Base-by-base conservation (phyloP, 2,329 filamentous ascomycete genomes). In the Fusarium penzigii region DNA sequence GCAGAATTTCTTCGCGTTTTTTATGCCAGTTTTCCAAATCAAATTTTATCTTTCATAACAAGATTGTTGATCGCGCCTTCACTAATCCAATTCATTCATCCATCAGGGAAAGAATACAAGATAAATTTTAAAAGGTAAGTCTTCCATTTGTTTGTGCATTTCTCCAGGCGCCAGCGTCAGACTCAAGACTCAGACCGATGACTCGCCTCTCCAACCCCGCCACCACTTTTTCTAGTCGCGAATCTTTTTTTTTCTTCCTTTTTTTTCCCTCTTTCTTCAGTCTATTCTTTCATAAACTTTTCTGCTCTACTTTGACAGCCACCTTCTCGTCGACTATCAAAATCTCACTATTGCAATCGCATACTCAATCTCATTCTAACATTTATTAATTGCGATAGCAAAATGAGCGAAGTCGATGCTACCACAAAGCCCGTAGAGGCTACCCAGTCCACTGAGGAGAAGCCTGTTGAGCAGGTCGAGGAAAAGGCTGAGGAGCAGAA, bases 361-460 rank as follows among this genome's bases (percentile, higher is more conserved):
- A 41, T 46, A 47, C 45, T 14, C 32, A 45, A 38, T 17, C 46
- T 17, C 44, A 38, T 41, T 42, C 34, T 46, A 44, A 49, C 41
- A 32, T 41, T 51, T 44, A 11, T 5, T 36, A 36, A 43, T 49
- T 49, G 51, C 49, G 52, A 51, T 46, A 40, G 46, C 62, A 69
- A 48, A 48, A 75, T 75, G 72, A 74, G 71, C 67, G 72, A 70
- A 58, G 72, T 57, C 53, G 67, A 73, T 53, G 68, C 69, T 52
- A 67, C 72, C 43, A 65, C 67, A 61, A 76, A 75, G 66, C 69
- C 71, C 48, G 65, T 66, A 42, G 72, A 76, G 67, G 67, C 72
- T 58, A 56, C 62, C 44, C 56, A 63, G 45, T 58, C 59, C 32
- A 64, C 67, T 42, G 64, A 68, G 56, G 57, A 55, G n/a, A 62